Conservation (phyloP, 306 rosid genomes). For the Fragaria nilgerrensis region DNA sequence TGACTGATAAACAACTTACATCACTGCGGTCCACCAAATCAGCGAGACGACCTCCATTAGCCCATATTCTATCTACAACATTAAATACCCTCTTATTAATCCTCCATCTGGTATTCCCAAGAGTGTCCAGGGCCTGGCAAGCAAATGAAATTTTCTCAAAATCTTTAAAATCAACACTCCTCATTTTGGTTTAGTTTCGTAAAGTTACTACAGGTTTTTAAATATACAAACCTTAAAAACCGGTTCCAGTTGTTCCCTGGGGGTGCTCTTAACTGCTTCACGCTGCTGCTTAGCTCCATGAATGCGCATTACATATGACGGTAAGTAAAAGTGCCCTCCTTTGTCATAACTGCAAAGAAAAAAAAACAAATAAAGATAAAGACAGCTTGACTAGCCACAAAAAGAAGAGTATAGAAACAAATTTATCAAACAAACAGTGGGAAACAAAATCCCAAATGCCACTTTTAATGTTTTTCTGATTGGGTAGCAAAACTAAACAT, state of each 20-base stretch:
- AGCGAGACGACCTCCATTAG: slow-evolving; percentile 76
- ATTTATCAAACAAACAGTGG: neutral
- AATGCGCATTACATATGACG: slow-evolving; percentile 87
- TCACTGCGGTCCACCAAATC: slow-evolving; percentile 84
- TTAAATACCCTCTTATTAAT: slow-evolving; percentile 67
- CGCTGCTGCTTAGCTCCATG: slow-evolving; percentile 94
- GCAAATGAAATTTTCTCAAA: slow-evolving; percentile 7
- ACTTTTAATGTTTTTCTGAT: neutral
- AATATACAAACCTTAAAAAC: slow-evolving; percentile 62
- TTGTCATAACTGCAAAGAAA: slow-evolving; percentile 69
- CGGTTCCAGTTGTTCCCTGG: slow-evolving; percentile 62
- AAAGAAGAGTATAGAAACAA: neutral
- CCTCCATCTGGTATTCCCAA: slow-evolving; percentile 89
- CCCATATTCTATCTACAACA: slow-evolving; percentile 88
- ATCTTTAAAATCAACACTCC: slow-evolving; percentile 2
- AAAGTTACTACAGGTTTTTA: neutral
- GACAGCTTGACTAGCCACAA: neutral
- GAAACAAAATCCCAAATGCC: neutral
- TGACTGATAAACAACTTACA: slow-evolving; percentile 53
- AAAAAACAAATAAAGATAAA: neutral
- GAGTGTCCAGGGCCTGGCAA: slow-evolving; percentile 80
- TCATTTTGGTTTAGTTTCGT: slow-evolving; percentile 1
- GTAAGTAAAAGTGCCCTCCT: slow-evolving; percentile 89
- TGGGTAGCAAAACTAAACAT: neutral
- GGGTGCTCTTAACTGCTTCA: slow-evolving; percentile 72